Evolutionary conservation across 305 asterid genomes (phyloP).

Genomic region (Fraxinus latifolia): DNA sequence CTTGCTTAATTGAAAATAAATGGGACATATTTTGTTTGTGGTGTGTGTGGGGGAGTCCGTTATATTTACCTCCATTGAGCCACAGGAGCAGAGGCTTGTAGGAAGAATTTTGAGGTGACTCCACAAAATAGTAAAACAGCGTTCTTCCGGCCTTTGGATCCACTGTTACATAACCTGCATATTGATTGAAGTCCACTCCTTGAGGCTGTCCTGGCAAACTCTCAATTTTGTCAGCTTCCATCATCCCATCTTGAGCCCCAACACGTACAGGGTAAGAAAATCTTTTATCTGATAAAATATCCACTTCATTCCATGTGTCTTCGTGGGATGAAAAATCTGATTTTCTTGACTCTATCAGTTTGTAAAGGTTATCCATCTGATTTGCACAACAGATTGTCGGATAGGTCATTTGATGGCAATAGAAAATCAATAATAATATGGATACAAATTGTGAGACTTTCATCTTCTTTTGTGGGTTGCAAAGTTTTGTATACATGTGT

Average conservation of each 20-base stretch:
- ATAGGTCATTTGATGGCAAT: background rate
- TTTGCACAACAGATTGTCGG: slow-evolving; percentile 10
- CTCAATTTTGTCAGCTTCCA: slow-evolving; percentile 38
- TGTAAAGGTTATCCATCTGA: slow-evolving; percentile 20
- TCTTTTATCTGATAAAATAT: background rate
- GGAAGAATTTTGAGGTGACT: slow-evolving; percentile 36
- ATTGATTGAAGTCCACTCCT: slow-evolving; percentile 49
- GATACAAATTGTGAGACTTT: background rate
- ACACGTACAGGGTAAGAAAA: slow-evolving; percentile 18
- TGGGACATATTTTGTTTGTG: background rate
- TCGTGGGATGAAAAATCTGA: background rate
- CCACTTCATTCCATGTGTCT: slow-evolving; percentile 1
- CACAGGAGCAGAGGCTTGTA: slow-evolving; percentile 51
- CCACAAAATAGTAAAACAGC: slow-evolving; percentile 48
- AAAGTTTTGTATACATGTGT: background rate
- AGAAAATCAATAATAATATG: background rate
- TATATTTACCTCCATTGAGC: slow-evolving; percentile 54
- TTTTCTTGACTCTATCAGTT: slow-evolving; percentile 4
- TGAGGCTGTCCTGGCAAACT: slow-evolving; percentile 53
- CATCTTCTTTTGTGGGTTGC: background rate
- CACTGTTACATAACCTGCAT: slow-evolving; percentile 56
- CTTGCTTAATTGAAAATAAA: background rate
- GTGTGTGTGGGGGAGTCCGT: background rate
- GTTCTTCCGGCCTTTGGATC: slow-evolving; percentile 46
- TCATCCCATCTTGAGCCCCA: slow-evolving; percentile 37